phyloP scores from a whole-genome alignment of 2,329 filamentous ascomycete genomes.

The Neurospora sp. region DNA sequence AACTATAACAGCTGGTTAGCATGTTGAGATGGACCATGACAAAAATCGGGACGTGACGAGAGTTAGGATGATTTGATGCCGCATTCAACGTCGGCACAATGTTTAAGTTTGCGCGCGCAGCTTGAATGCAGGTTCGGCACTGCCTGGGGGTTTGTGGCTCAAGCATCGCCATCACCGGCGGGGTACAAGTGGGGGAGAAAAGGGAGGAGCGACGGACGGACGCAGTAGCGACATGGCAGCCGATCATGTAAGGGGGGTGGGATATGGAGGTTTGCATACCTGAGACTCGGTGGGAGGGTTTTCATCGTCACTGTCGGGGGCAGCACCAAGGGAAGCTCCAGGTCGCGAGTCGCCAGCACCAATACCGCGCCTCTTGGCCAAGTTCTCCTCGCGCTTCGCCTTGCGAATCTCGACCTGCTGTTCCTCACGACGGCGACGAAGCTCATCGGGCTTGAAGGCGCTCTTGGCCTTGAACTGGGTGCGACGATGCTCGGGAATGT shows the following conservation, averaged over 20 bases:
- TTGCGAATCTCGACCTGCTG: conserved; percentile 99
- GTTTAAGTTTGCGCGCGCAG: neutral
- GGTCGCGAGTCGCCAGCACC: conserved; percentile 69
- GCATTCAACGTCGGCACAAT: neutral
- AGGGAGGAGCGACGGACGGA: neutral
- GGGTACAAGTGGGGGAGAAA: conserved; percentile 16
- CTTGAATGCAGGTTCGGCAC: neutral
- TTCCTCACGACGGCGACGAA: conserved; percentile 95
- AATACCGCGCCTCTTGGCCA: conserved; percentile 96
- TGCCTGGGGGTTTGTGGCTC: neutral
- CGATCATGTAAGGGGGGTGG: neutral
- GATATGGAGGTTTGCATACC: conserved; percentile 44
- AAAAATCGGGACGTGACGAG: neutral
- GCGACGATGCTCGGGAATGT: conserved; percentile 98
- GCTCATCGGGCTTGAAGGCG: conserved; percentile 97
- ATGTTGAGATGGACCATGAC: neutral
- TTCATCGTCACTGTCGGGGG: conserved; percentile 96
- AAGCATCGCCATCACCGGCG: conserved; percentile 11
- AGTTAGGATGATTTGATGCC: too few species aligned
- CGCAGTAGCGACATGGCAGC: conserved; percentile 5
- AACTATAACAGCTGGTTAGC: conserved; percentile 47
- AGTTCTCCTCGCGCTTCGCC: conserved; percentile 96
- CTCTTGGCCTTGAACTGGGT: conserved; percentile 99
- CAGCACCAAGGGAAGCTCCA: conserved; percentile 74
- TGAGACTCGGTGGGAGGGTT: conserved; percentile 89